Percentiles rank a stretch among this genome's conserved stretches.
phyloP scores from a whole-genome alignment of 108 stramenopile genomes.

The Tribonema minus region DNA sequence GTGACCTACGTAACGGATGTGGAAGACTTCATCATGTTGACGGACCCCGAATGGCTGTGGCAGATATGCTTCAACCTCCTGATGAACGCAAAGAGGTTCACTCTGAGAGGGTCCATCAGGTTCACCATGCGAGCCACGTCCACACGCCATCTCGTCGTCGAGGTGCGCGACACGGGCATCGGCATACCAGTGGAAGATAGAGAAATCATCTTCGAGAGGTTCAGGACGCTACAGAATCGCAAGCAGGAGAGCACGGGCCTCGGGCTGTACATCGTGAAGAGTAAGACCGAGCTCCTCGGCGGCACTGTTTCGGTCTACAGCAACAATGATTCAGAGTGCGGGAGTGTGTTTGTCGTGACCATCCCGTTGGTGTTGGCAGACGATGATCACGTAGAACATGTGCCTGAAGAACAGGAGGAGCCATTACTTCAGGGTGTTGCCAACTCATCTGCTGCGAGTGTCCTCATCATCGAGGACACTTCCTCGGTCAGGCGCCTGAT shows the following conservation, averaged over 20 bases:
- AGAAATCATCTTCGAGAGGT: not conserved
- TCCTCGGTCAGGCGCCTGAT: not conserved
- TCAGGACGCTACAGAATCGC: not conserved
- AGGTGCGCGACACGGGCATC: not conserved
- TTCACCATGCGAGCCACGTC: not conserved
- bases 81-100: not conserved
- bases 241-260: not conserved
- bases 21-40: not conserved
- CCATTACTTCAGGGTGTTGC: not conserved
- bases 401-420: not conserved
- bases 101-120: not conserved
- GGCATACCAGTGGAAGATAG: not conserved
- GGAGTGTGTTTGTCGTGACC: not conserved
- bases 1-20: not conserved
- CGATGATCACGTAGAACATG: too few species aligned
- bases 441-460: not conserved
- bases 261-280: not conserved
- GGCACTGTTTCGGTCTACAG: not conserved
- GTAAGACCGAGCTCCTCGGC: not conserved
- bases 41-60: not conserved
- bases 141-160: not conserved
- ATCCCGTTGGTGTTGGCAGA: not conserved
- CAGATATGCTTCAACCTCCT: not conserved
- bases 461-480: not conserved
- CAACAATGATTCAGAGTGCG: not conserved